Evolutionary conservation across 495 filamentous ascomycete genomes (phyloP).

Genomic region (Jackrogersella minutella): DNA sequence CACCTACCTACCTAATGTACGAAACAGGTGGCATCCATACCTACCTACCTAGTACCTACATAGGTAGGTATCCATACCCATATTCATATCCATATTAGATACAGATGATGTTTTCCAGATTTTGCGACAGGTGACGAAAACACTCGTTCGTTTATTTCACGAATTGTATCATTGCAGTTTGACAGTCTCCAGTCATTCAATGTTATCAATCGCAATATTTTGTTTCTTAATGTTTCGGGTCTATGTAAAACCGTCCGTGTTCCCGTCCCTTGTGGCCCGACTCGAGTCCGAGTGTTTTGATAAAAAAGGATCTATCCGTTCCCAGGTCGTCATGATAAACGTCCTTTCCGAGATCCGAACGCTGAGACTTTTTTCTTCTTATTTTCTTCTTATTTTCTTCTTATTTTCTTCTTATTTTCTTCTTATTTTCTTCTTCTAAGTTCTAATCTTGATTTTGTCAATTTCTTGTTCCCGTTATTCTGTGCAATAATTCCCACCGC

Average conservation of each 20-base stretch:
- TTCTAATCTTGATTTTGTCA: neutral
- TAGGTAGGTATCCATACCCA: too few species aligned
- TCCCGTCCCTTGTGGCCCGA: neutral
- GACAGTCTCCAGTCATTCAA: neutral
- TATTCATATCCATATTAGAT: neutral
- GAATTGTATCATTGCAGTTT: constrained; percentile 25
- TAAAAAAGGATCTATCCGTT: constrained; percentile 39
- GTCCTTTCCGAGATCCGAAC: constrained; percentile 36
- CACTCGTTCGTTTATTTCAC: constrained; percentile 2
- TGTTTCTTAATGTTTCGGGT: constrained; percentile 35
- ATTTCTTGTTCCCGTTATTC: neutral
- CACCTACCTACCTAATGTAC: too few species aligned
- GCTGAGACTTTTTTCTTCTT: constrained; percentile 13
- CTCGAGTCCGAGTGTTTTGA: constrained; percentile 31
- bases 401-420: constrained; percentile 15
- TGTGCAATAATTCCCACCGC: constrained; percentile 1
- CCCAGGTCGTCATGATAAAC: constrained; percentile 25
- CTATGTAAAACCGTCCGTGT: constrained; percentile 13
- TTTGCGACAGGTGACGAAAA: constrained; percentile 1
- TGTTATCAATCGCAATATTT: constrained; percentile 30
- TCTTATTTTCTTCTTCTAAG: neutral
- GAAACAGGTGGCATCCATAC: too few species aligned
- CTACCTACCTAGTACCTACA: too few species aligned
- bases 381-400: constrained; percentile 1
- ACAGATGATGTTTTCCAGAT: neutral